Conservation (phyloP, 345 rosid genomes). For the Lumnitzera racemosa region DNA sequence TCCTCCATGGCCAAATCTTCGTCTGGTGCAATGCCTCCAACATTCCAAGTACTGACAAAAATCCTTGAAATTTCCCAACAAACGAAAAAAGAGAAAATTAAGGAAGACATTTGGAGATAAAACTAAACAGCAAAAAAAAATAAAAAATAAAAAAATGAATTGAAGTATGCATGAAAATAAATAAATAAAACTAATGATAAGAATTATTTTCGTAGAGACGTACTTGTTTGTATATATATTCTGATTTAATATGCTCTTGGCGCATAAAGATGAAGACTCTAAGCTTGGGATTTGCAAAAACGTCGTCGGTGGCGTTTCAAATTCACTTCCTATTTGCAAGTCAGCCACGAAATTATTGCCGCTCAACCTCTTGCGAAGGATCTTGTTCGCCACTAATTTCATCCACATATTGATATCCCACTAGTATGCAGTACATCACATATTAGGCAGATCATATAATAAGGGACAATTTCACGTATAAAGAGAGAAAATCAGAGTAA, state of each 20-base stretch:
- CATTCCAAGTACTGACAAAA: slow-evolving; percentile 85
- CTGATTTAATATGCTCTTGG: slow-evolving; percentile 24
- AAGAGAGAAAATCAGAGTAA: too few species aligned
- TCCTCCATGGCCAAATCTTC: slow-evolving; percentile 61
- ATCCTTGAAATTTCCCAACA: slow-evolving; percentile 24
- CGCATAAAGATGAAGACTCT: slow-evolving; percentile 19
- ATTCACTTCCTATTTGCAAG: slow-evolving; percentile 33
- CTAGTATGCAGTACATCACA: too few species aligned
- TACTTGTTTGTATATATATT: slow-evolving; percentile 38
- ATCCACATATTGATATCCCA: slow-evolving; percentile 9
- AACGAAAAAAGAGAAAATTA: not conserved
- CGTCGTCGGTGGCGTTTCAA: slow-evolving; percentile 3
- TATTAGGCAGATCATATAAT: too few species aligned
- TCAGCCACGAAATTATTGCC: slow-evolving; percentile 76
- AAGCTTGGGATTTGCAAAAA: slow-evolving; percentile 23
- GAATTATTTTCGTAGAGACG: not conserved
- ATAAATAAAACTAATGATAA: not conserved
- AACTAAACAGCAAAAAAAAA: too few species aligned
- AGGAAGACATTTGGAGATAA: not conserved
- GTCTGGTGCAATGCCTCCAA: slow-evolving; percentile 65
- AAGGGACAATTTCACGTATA: too few species aligned
- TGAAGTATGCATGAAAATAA: not conserved
- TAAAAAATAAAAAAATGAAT: too few species aligned
- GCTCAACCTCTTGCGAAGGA: slow-evolving; percentile 52
- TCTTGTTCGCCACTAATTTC: slow-evolving; percentile 61